phyloP scores from a whole-genome alignment of 169 alveolate species.

The Babesia bigemina region DNA sequence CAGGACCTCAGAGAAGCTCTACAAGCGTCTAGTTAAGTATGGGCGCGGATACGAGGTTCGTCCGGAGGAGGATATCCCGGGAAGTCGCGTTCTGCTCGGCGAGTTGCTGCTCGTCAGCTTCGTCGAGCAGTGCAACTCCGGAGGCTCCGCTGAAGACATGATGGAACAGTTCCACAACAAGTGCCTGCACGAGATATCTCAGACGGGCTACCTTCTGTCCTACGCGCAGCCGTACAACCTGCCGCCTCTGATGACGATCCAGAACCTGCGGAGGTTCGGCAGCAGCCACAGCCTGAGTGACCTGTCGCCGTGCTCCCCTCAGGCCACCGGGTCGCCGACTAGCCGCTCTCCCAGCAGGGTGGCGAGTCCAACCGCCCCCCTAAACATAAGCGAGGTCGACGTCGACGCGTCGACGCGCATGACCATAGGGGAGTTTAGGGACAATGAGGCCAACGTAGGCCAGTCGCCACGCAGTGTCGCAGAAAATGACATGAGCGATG shows the following conservation, averaged over 20 bases:
- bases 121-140: constrained; percentile 2
- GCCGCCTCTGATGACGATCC: background rate
- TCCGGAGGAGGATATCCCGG: constrained; percentile 11
- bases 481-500: too few species aligned
- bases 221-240: constrained; percentile 9
- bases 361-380: background rate
- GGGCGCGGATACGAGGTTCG: constrained; percentile 2
- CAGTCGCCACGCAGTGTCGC: too few species aligned
- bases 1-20: constrained; percentile 22
- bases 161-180: background rate
- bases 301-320: background rate
- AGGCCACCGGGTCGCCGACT: background rate
- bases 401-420: background rate
- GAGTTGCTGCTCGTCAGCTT: constrained; percentile 16
- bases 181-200: constrained; percentile 29
- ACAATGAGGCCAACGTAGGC: background rate
- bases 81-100: constrained; percentile 25
- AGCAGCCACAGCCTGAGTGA: background rate
- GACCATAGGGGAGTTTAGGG: background rate
- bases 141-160: background rate
- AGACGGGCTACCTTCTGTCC: background rate
- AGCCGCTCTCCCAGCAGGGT: background rate
- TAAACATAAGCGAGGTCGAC: background rate
- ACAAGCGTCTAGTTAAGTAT: constrained; percentile 12
- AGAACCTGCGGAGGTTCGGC: background rate